Evolutionary conservation across 345 rosid genomes (phyloP), one percentile per base, ranked within the genome.

Genomic region (Ricinus communis): DNA sequence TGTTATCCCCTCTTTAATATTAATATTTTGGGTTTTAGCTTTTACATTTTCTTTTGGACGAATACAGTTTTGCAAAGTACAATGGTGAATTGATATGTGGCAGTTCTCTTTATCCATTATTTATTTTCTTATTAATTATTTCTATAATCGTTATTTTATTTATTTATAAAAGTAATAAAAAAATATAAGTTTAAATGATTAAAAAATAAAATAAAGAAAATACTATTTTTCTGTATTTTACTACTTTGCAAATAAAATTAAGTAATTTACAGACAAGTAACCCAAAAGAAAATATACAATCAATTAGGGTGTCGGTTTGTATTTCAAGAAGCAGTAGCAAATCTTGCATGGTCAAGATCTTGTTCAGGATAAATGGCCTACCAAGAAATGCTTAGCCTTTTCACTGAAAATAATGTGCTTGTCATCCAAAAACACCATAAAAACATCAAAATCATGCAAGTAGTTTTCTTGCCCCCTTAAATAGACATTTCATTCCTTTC

Each of bases 1-100:
- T 51, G 24, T 24, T 54, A 10, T 22, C 30, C 9, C 11, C 25
- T 54, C 1, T 54, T 22, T 54, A 28, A 54, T 22, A 22, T 54
- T n/a, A 12, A 56, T 56, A 36, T 18, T 56, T 56, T 4, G 5
- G 11, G 10, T 56, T 27, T n/a, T n/a, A n/a, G n/a, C n/a, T n/a
- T 27, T 7, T 13, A 11, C 10, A 18, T 52, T 21, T 52, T 52
- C 8, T 24, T 54, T 56, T 56, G 2, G 0, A 56, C 25, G 61
- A 56, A 56, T 56, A 56, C 61, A 27, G 36, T 56, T 56, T 56
- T 56, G n/a, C n/a, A n/a, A n/a, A n/a, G n/a, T n/a, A n/a, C n/a
- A n/a, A n/a, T n/a, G n/a, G n/a, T n/a, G n/a, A n/a, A n/a, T n/a
- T n/a, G n/a, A n/a, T n/a, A n/a, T n/a, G n/a, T n/a, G n/a, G n/a